phyloP scores from a whole-genome alignment of 108 stramenopile genomes.

The Seminavis robusta region DNA sequence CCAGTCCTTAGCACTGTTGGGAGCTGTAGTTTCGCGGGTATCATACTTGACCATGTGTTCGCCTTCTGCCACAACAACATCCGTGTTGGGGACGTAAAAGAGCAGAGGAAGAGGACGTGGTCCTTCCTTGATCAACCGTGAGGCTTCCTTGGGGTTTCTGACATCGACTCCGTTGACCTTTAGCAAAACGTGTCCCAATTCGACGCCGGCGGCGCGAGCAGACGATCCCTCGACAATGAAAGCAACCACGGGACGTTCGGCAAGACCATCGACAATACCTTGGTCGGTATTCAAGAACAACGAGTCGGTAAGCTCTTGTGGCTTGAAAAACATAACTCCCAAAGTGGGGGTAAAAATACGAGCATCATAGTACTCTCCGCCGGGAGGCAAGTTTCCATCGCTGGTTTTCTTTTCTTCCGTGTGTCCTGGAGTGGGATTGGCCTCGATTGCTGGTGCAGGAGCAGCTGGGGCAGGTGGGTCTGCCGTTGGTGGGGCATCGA shows the following conservation, averaged over 20 bases:
- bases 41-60: slow-evolving; percentile 93
- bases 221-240: slow-evolving; percentile 87
- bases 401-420: slow-evolving; percentile 38
- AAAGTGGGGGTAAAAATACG: slow-evolving; percentile 88
- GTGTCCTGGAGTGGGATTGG: slow-evolving; percentile 27
- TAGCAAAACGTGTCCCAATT: slow-evolving; percentile 80
- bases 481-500: slow-evolving; percentile 35
- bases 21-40: slow-evolving; percentile 79
- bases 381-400: slow-evolving; percentile 73
- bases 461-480: slow-evolving; percentile 7
- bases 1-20: slow-evolving; percentile 86
- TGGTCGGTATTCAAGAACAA: slow-evolving; percentile 77
- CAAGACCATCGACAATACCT: slow-evolving; percentile 58
- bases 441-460: slow-evolving; percentile 15
- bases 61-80: slow-evolving; percentile 81
- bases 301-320: slow-evolving; percentile 82
- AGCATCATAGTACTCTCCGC: slow-evolving; percentile 89
- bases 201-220: slow-evolving; percentile 78
- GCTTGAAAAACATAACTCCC: slow-evolving; percentile 94
- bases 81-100: slow-evolving; percentile 84
- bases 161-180: slow-evolving; percentile 90
- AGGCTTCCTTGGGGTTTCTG: slow-evolving; percentile 87
- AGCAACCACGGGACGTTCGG: slow-evolving; percentile 84
- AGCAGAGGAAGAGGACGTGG: slow-evolving; percentile 78
- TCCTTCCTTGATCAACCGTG: slow-evolving; percentile 86